phyloP scores from a whole-genome alignment of 345 rosid species.

The Ricinus communis region DNA sequence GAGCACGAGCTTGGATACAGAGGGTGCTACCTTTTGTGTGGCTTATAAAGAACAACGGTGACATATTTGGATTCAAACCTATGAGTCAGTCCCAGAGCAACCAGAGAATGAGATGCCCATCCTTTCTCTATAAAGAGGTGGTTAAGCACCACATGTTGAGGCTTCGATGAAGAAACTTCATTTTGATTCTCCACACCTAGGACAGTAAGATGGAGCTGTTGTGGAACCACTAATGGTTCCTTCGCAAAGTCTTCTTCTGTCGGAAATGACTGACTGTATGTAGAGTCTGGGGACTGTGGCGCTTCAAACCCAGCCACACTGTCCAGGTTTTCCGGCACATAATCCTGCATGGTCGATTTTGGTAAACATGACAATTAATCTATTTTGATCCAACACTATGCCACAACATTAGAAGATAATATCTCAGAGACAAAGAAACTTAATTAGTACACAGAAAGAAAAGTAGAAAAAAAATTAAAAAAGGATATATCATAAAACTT shows the following conservation, averaged over 20 bases:
- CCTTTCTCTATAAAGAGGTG: slow-evolving; percentile 83
- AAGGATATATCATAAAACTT: too few relatives aligned
- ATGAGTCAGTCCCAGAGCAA: slow-evolving; percentile 81
- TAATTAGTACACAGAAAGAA: too few relatives aligned
- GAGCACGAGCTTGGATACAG: slow-evolving; percentile 2
- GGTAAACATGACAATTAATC: too few relatives aligned
- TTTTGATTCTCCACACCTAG: slow-evolving; percentile 50
- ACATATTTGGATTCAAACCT: slow-evolving; percentile 88
- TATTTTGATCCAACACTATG: too few relatives aligned
- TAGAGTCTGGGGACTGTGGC: slow-evolving; percentile 76
- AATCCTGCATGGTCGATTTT: slow-evolving; percentile 43
- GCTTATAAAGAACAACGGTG: slow-evolving; percentile 87
- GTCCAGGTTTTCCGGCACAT: slow-evolving; percentile 74
- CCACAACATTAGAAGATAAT: too few relatives aligned
- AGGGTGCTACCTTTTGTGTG: slow-evolving; percentile 50
- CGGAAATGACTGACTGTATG: slow-evolving; percentile 63
- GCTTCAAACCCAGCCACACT: slow-evolving; percentile 74
- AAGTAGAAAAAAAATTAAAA: too few relatives aligned
- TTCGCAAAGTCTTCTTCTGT: slow-evolving; percentile 70
- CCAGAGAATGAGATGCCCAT: slow-evolving; percentile 70
- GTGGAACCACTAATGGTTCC: slow-evolving; percentile 70
- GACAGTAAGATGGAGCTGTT: slow-evolving; percentile 69
- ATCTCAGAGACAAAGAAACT: too few relatives aligned
- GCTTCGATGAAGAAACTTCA: slow-evolving; percentile 54
- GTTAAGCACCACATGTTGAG: slow-evolving; percentile 83